Base-by-base conservation (phyloP, 805 yeast genomes). In the Spathaspora sp. region DNA sequence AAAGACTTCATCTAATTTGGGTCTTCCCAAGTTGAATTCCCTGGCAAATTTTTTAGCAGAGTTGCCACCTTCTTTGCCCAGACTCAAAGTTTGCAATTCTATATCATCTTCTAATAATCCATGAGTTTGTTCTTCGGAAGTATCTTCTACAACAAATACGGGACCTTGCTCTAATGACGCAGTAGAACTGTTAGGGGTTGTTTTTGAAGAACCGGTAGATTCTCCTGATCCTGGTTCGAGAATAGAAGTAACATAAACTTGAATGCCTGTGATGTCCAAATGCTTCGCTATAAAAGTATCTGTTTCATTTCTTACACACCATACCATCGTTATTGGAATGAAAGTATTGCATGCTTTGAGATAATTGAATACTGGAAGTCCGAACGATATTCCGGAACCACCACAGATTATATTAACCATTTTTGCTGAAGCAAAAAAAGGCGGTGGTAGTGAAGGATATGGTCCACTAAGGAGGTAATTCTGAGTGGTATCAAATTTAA, bases 381-480 rank as follows among this genome's bases (percentile, higher is more conserved):
- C 87, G 49, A 78, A 78, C 0, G 91, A 83, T 10, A 87, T 77
- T 0, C 93, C 92, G 1, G 89, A 80, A 0, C 94, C 94, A 12
- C 92, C 93, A 55, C 85, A 80, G 1, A 86, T 72, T 17, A 86
- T 73, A 14, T 72, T 62, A 1, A 83, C 77, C 40, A 78, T 76
- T 32, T 76, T 77, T 0, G 80, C 83, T 0, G 80, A 73, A 40
- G 68, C 65, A 54, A 80, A 76, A 53, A 81, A 78, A 17, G 71
- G 67, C 11, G 60, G 55, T 11, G 78, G 70, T 3, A 82, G 50
- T 4, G 86, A 73, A 2, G 79, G 72, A 58, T 67, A 79, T 6
- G 74, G 75, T 2, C 62, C 64, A 7, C 65, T 52, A 10, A 66
- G 31, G 5, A 55, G 44, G 46, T 63, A 64, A 14, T 48, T 19